Conservation (phyloP, 2,329 filamentous ascomycete genomes). For the Mariannaea sp. region DNA sequence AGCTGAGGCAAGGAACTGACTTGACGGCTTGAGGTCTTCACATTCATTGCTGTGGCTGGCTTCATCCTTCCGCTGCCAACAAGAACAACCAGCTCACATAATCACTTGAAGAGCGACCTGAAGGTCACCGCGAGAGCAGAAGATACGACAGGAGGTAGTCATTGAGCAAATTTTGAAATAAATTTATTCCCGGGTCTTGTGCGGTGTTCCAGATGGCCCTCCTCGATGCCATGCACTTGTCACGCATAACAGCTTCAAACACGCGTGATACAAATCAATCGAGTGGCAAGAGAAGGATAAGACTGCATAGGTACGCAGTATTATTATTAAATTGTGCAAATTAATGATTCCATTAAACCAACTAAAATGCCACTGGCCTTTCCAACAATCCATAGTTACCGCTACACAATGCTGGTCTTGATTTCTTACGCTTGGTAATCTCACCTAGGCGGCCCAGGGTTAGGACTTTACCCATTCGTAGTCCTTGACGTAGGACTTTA, state of each 20-base stretch:
- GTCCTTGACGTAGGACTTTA: conserved; percentile 19
- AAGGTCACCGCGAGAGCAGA: too few relatives aligned
- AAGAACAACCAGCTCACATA: background rate
- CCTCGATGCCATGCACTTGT: conserved; percentile 1
- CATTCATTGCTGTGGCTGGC: background rate
- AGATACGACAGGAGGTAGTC: background rate
- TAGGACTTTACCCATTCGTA: background rate
- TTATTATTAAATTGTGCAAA: too few relatives aligned
- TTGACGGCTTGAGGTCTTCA: background rate
- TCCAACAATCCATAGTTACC: background rate
- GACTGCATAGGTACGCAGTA: too few relatives aligned
- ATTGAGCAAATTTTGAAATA: too few relatives aligned
- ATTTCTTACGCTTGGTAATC: conserved; percentile 5
- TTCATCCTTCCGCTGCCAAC: background rate
- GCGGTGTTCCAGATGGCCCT: too few relatives aligned
- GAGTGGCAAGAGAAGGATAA: too few relatives aligned
- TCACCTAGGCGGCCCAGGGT: too few relatives aligned
- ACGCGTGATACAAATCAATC: conserved; percentile 18
- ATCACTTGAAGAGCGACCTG: background rate
- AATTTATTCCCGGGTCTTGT: too few relatives aligned
- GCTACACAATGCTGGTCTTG: background rate
- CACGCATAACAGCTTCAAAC: conserved; percentile 11
- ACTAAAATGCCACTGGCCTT: background rate
- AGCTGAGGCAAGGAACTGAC: conserved; percentile 8
- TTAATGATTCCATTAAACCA: conserved; percentile 8